A percentile compares a stretch with the other conserved stretches of the same genome.
These are phyloP conservation scores for Chaetoscypha palmicola DNA, from an alignment of 2,329 filamentous ascomycete species.

Conservation along the genomic window DNA sequence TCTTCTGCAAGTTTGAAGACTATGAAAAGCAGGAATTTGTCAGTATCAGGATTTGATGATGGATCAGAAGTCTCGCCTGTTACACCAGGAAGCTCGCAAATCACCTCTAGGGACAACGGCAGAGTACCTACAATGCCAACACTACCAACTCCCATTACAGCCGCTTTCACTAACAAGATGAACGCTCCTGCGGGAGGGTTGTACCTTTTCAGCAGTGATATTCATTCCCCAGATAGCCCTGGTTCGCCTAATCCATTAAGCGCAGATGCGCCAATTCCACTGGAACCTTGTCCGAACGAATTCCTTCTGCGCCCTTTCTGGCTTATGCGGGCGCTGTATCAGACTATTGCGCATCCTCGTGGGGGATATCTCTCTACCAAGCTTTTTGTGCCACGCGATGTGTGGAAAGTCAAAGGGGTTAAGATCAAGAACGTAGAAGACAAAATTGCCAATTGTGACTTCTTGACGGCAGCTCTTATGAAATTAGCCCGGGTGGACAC, in stretches of 20 bases:
- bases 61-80: constrained; percentile 59
- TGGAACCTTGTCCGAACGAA: constrained; percentile 89
- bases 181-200: constrained; percentile 59
- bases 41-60: constrained; percentile 54
- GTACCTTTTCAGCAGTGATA: constrained; percentile 76
- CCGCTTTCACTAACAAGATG: constrained; percentile 52
- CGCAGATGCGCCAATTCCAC: constrained; percentile 55
- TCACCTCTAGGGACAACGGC: constrained; percentile 32
- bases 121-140: constrained; percentile 51
- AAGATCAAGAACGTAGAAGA: constrained; percentile 90
- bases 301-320: constrained; percentile 91
- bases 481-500: constrained; percentile 81
- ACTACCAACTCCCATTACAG: constrained; percentile 59
- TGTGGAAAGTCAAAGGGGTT: constrained; percentile 89
- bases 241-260: constrained; percentile 59
- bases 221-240: constrained; percentile 60
- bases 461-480: constrained; percentile 79
- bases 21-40: constrained; percentile 68
- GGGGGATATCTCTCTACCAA: constrained; percentile 89
- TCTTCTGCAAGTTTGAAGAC: constrained; percentile 65
- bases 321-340: constrained; percentile 91
- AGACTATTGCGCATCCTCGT: constrained; percentile 83
- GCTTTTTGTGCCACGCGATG: constrained; percentile 85
- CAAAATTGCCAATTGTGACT: constrained; percentile 86
- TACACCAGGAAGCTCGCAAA: constrained; percentile 60